A percentile compares a stretch with the other conserved stretches of the same genome.
Evolutionary conservation across 345 rosid species (phyloP).

Genomic region (Syzygium grande): DNA sequence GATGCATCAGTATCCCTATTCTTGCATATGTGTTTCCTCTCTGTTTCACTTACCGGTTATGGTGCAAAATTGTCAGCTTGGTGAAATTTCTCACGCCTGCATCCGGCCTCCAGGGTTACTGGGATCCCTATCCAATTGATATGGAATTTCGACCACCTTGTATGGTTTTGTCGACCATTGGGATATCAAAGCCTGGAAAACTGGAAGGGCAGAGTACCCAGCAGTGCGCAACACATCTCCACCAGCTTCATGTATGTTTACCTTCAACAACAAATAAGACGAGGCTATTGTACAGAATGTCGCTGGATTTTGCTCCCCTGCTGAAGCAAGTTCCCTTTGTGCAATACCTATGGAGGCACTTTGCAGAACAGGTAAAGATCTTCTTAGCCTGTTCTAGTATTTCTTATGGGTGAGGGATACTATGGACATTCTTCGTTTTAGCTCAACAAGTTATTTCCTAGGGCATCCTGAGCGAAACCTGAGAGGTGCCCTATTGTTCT

Average conservation of each 20-base stretch:
- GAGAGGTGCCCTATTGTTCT: background rate
- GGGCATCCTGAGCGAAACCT: background rate
- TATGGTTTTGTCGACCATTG: slow-evolving; percentile 88
- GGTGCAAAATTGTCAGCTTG: slow-evolving; percentile 36
- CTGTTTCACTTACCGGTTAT: background rate
- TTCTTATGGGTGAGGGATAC: background rate
- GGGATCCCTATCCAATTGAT: slow-evolving; percentile 98
- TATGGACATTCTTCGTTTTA: background rate
- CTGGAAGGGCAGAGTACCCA: slow-evolving; percentile 66
- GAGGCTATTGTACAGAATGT: slow-evolving; percentile 81
- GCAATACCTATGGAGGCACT: slow-evolving; percentile 83
- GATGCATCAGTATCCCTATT: background rate
- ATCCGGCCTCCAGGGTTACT: slow-evolving; percentile 87
- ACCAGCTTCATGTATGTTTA: slow-evolving; percentile 93
- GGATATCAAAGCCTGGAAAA: slow-evolving; percentile 95
- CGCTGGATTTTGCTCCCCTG: slow-evolving; percentile 87
- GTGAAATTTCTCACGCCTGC: slow-evolving; percentile 89
- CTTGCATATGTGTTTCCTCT: background rate
- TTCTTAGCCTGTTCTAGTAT: background rate
- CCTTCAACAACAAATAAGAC: slow-evolving; percentile 86
- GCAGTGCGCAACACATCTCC: slow-evolving; percentile 87
- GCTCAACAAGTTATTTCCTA: background rate
- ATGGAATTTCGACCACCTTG: slow-evolving; percentile 99
- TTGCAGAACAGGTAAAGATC: slow-evolving; percentile 74
- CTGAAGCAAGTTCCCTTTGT: slow-evolving; percentile 81